Evolutionary conservation across 2,329 filamentous ascomycete species (phyloP).

Genomic region (Plenodomus tracheiphilus): DNA sequence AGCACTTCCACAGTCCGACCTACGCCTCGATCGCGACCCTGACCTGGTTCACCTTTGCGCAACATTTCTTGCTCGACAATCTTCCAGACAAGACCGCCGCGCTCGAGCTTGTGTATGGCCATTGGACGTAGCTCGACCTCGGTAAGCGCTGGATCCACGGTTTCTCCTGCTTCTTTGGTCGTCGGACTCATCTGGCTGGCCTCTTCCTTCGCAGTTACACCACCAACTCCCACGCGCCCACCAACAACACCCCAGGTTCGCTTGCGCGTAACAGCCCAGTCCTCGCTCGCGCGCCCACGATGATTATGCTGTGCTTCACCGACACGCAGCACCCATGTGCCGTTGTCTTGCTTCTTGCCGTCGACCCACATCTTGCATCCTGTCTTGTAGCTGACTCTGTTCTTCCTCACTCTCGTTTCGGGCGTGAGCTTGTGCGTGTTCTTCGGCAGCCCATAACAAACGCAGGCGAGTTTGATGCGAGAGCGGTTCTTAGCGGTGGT

Average conservation of each 20-base stretch:
- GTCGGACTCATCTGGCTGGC: slow-evolving; percentile 9
- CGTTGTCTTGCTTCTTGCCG: slow-evolving; percentile 36
- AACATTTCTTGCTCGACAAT: slow-evolving; percentile 43
- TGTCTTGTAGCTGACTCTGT: slow-evolving; percentile 39
- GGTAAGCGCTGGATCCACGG: slow-evolving; percentile 6
- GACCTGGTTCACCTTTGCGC: slow-evolving; percentile 26
- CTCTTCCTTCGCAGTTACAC: slow-evolving; percentile 39
- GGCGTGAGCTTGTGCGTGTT: slow-evolving; percentile 43
- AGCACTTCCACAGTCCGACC: slow-evolving; percentile 37
- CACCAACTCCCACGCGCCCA: slow-evolving; percentile 33
- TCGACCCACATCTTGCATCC: slow-evolving; percentile 44
- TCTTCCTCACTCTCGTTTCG: slow-evolving; percentile 41
- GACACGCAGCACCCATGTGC: slow-evolving; percentile 34
- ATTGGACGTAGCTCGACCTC: slow-evolving; percentile 4
- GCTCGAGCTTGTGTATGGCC: slow-evolving; percentile 30
- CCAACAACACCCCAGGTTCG: slow-evolving; percentile 40
- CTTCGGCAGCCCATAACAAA: slow-evolving; percentile 42
- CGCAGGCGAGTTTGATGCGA: slow-evolving; percentile 42
- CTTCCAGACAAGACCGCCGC: slow-evolving; percentile 36
- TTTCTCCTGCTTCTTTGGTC: slow-evolving; percentile 4
- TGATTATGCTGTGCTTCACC: slow-evolving; percentile 38
- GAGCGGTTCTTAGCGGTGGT: slow-evolving; percentile 42
- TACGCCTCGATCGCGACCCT: slow-evolving; percentile 38
- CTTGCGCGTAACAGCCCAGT: slow-evolving; percentile 39
- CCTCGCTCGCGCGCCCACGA: slow-evolving; percentile 29